These are phyloP conservation scores for Clitopilus hobsonii DNA, from an alignment of 768 basidiomycete species.

Conservation along the genomic window DNA sequence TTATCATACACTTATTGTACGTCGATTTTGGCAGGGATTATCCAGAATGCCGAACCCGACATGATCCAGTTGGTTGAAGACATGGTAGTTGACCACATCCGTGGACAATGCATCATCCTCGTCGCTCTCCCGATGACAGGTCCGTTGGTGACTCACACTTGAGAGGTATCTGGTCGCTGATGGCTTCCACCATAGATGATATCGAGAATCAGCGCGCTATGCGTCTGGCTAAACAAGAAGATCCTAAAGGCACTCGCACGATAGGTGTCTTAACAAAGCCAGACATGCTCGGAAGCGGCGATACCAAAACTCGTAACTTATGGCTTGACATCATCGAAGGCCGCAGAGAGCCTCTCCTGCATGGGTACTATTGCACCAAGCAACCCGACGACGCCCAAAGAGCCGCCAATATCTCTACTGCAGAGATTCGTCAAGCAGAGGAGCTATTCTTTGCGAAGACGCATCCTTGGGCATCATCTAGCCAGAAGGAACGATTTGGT, in stretches of 20 bases:
- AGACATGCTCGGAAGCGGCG: constrained; percentile 37
- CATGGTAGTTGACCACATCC: constrained; percentile 45
- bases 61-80: constrained; percentile 40
- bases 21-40: constrained; percentile 30
- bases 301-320: constrained; percentile 25
- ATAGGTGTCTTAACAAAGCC: constrained; percentile 61
- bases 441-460: constrained; percentile 26
- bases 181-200: constrained; percentile 34
- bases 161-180: not conserved
- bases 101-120: constrained; percentile 48
- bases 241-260: constrained; percentile 43
- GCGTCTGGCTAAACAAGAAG: constrained; percentile 38
- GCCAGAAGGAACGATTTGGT: constrained; percentile 25
- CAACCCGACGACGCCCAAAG: constrained; percentile 36
- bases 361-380: constrained; percentile 40
- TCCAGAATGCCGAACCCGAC: constrained; percentile 41
- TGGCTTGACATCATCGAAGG: constrained; percentile 44
- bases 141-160: constrained; percentile 13
- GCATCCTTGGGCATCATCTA: constrained; percentile 29
- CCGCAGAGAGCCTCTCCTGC: constrained; percentile 28
- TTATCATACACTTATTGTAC: not conserved
- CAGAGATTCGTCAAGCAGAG: constrained; percentile 30
- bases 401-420: constrained; percentile 18
- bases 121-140: constrained; percentile 52
- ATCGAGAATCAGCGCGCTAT: constrained; percentile 56